Evolutionary conservation across 1,284 basidiomycete species (phyloP).

Genomic region (Marasmius fiardii): DNA sequence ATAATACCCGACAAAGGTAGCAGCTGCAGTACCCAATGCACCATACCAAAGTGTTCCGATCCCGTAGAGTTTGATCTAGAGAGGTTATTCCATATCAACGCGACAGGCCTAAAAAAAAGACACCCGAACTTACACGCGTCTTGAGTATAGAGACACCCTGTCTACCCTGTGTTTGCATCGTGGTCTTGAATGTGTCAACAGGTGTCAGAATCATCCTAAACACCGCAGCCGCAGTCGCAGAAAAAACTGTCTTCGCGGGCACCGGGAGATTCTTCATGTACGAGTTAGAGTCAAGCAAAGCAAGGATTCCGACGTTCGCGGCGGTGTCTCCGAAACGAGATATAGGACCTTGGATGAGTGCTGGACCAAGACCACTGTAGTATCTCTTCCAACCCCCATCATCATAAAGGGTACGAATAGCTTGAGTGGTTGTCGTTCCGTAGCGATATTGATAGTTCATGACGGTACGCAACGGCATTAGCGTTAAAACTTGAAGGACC

Average conservation of each 20-base stretch:
- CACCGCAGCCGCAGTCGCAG: slow-evolving; percentile 64
- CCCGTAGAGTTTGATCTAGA: slow-evolving; percentile 69
- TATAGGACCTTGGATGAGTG: slow-evolving; percentile 76
- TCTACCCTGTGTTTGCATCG: slow-evolving; percentile 84
- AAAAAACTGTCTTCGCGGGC: slow-evolving; percentile 68
- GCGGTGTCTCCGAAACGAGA: slow-evolving; percentile 89
- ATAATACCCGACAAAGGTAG: slow-evolving; percentile 90
- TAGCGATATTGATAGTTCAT: slow-evolving; percentile 93
- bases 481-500: slow-evolving; percentile 82
- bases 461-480: slow-evolving; percentile 84
- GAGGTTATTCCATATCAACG: not conserved
- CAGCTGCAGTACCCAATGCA: slow-evolving; percentile 83
- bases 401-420: slow-evolving; percentile 62
- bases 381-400: slow-evolving; percentile 82
- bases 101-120: not conserved
- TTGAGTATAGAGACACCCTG: slow-evolving; percentile 62
- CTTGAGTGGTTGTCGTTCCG: slow-evolving; percentile 69
- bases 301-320: slow-evolving; percentile 78
- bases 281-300: slow-evolving; percentile 66
- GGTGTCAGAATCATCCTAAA: slow-evolving; percentile 87
- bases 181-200: slow-evolving; percentile 90
- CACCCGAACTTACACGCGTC: slow-evolving; percentile 52
- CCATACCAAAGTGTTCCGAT: slow-evolving; percentile 83
- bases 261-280: slow-evolving; percentile 62
- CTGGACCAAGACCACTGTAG: slow-evolving; percentile 80